Evolutionary conservation across 2,329 filamentous ascomycete species (phyloP), one percentile per base, ranked within the genome.

Genomic region (Mariannaea sp.): DNA sequence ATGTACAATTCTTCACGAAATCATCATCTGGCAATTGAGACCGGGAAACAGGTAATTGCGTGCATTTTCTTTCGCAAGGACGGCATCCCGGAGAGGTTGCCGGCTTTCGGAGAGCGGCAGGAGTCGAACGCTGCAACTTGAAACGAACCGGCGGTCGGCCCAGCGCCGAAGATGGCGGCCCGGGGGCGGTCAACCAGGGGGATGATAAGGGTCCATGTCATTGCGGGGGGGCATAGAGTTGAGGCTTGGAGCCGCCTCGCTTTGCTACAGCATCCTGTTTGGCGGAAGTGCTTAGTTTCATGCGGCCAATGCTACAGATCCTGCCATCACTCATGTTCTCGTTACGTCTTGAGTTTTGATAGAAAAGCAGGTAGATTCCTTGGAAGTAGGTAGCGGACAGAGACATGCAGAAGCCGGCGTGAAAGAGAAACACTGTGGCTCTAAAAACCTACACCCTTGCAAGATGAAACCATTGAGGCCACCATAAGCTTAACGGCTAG

Each of bases 71-170:
- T 32, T 13, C 30, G 9, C 5, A 8, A 49, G 12, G 9, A 17
- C 19, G 17, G 17, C 22, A 30, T 19, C 45, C n/a, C 45, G 51
- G 44, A 40, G 35, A 45, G 45, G 51, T 7, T 26, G 26, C 51
- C 45, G 51, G 45, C 42, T 12, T 17, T 40, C 51, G 51, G 51
- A 17, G 19, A 38, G 19, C 51, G 51, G 51, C 45, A 54, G 50
- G 38, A 39, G 51, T 49, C 26, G 24, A 30, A 16, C 29, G n/a
- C 38, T 20, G 14, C 14, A 14, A 14, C 3, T 33, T 32, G 38
- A 45, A 36, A 24, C 10, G 24, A 35, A 19, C 47, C 47, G 47
- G 47, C 24, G 16, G 47, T 49, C 47, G 47, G 47, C 36, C 17
- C 29, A 35, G 26, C 29, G 36, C 43, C 29, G 27, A 24, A 19